Percentiles rank a stretch among this genome's conserved stretches.
These are phyloP conservation scores for Capsicum rhomboideum DNA, from an alignment of 257 asterid species.

Conservation along the genomic window DNA sequence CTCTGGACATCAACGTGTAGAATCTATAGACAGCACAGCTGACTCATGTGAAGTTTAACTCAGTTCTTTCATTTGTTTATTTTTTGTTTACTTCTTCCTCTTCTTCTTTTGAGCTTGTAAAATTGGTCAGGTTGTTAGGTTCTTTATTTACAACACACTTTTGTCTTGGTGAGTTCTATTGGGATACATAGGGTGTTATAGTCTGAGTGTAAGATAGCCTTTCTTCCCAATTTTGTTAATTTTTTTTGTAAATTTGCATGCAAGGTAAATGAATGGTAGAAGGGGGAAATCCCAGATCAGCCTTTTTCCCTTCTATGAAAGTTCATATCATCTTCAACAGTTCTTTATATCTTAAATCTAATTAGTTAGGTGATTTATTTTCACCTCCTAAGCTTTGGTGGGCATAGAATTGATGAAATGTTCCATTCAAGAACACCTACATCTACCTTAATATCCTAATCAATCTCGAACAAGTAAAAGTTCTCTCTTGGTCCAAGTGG, in stretches of 20 bases:
- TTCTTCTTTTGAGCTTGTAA: constrained; percentile 15
- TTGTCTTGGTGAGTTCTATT: constrained; percentile 12
- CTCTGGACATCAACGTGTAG: constrained; percentile 44
- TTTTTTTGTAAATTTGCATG: constrained; percentile 9
- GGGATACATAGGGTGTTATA: constrained; percentile 3
- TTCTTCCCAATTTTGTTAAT: background rate
- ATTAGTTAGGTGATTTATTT: too few species aligned
- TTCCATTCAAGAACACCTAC: background rate
- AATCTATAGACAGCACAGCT: constrained; percentile 60
- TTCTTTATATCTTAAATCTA: too few species aligned
- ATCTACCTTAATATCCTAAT: background rate
- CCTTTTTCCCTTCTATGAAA: background rate
- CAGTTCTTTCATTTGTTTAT: constrained; percentile 4
- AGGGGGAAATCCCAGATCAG: background rate
- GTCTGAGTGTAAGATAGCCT: constrained; percentile 15
- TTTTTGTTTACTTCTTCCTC: background rate
- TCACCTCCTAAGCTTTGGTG: too few species aligned
- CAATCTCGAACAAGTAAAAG: too few species aligned
- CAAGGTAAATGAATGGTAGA: constrained; percentile 10
- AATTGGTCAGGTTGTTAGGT: constrained; percentile 11
- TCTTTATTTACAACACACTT: background rate
- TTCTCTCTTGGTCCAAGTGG: too few species aligned
- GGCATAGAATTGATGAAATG: background rate
- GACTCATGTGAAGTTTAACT: constrained; percentile 55
- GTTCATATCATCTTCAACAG: background rate